phyloP scores from a whole-genome alignment of 495 filamentous ascomycete genomes.

The Hyaloscypha bicolor region DNA sequence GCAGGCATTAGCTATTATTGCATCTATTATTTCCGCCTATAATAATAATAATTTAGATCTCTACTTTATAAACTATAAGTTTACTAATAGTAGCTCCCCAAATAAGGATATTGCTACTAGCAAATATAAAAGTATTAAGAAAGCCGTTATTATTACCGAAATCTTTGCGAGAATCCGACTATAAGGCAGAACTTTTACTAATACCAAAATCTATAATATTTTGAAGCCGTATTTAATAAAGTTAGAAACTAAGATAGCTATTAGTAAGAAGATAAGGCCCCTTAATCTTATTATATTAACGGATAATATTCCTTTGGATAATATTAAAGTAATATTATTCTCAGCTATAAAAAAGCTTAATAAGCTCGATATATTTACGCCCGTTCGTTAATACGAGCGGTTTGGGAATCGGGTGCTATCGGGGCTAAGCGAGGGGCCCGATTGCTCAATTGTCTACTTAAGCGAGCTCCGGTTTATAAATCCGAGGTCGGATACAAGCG shows the following conservation, averaged over 20 bases:
- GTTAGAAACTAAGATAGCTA: slow-evolving; percentile 42
- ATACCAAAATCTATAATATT: slow-evolving; percentile 71
- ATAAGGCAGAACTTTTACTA: slow-evolving; percentile 71
- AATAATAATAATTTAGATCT: slow-evolving; percentile 90
- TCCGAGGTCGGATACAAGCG: too few relatives aligned
- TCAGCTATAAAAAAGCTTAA: slow-evolving; percentile 70
- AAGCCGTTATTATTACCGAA: slow-evolving; percentile 52
- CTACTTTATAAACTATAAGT: slow-evolving; percentile 79
- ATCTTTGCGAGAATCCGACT: slow-evolving; percentile 72
- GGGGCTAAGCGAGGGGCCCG: too few relatives aligned
- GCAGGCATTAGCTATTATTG: slow-evolving; percentile 71
- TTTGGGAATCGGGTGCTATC: too few relatives aligned
- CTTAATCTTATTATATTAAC: slow-evolving; percentile 95
- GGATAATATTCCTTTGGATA: slow-evolving; percentile 83
- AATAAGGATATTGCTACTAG: slow-evolving; percentile 35
- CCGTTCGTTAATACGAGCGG: too few relatives aligned
- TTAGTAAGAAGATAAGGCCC: slow-evolving; percentile 64
- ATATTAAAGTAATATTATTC: slow-evolving; percentile 70
- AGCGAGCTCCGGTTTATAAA: too few relatives aligned
- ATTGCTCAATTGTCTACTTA: too few relatives aligned
- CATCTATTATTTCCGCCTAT: slow-evolving; percentile 80
- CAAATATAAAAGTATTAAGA: slow-evolving; percentile 60
- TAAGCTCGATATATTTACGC: slow-evolving; percentile 63
- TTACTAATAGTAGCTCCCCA: slow-evolving; percentile 19
- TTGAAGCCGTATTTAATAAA: slow-evolving; percentile 64